These are phyloP conservation scores for Salmacisia buchloeana DNA, from an alignment of 1,284 basidiomycete species.

Conservation along the genomic window DNA sequence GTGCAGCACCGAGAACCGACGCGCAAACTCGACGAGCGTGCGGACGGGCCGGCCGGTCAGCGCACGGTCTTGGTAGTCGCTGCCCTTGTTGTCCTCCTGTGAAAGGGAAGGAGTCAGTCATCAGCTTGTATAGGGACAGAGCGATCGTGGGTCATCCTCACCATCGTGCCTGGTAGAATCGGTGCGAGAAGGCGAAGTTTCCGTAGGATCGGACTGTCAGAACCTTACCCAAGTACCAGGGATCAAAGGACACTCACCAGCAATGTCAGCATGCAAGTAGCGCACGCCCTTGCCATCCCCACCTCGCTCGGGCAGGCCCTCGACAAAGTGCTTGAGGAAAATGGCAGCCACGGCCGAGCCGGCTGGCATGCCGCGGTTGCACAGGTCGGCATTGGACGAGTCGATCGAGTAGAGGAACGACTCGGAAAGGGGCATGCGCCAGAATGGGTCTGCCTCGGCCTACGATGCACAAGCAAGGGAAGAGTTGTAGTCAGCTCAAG, in stretches of 20 bases:
- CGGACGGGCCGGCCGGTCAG: constrained; percentile 76
- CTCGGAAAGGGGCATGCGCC: constrained; percentile 61
- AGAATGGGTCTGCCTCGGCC: constrained; percentile 58
- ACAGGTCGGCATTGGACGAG: constrained; percentile 72
- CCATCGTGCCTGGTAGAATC: too few species aligned
- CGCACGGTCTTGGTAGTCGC: constrained; percentile 68
- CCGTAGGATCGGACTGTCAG: too few species aligned
- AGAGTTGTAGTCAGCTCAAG: constrained; percentile 55
- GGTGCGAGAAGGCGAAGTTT: too few species aligned
- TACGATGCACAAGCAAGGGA: constrained; percentile 62
- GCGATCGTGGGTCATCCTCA: neutral
- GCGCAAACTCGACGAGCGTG: constrained; percentile 54
- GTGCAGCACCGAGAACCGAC: constrained; percentile 35
- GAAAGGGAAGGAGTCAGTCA: neutral
- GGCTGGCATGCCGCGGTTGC: constrained; percentile 68
- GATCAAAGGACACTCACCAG: too few species aligned
- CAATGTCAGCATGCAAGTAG: constrained; percentile 61
- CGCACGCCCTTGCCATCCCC: constrained; percentile 22
- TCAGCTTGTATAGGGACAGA: neutral
- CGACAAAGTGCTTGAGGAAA: constrained; percentile 70
- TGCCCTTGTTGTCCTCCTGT: constrained; percentile 49
- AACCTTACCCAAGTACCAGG: too few species aligned
- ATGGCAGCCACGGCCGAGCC: constrained; percentile 77
- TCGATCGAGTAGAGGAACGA: constrained; percentile 72
- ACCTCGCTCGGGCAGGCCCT: constrained; percentile 41